Evolutionary conservation across 805 yeast genomes (phyloP).

Genomic region (Ogataea chonburiensis): DNA sequence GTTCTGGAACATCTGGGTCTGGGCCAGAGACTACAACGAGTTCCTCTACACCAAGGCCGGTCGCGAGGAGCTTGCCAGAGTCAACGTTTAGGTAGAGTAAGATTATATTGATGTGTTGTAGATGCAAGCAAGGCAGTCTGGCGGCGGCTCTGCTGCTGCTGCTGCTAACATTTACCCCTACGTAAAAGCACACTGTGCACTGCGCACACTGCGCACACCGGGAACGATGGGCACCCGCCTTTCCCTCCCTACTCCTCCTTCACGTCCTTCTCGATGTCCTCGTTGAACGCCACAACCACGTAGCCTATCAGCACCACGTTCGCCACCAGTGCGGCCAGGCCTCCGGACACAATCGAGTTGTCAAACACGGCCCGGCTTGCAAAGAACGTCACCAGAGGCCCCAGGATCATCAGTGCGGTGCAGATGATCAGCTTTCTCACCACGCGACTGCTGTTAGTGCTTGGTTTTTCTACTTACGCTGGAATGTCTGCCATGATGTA

Average conservation of each 20-base stretch:
- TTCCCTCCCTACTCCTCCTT: conserved; percentile 27
- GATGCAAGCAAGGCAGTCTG: no score
- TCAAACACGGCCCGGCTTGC: conserved; percentile 29
- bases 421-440: conserved; percentile 66
- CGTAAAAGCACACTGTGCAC: no score
- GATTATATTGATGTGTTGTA: no score
- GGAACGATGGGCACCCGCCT: no score
- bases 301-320: conserved; percentile 73
- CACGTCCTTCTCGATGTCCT: conserved; percentile 43
- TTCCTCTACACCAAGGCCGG: conserved; percentile 97
- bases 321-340: conserved; percentile 75
- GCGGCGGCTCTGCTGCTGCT: no score
- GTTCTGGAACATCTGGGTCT: conserved; percentile 84
- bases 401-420: conserved; percentile 72
- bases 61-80: conserved; percentile 85
- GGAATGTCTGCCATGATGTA: conserved; percentile 37
- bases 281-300: conserved; percentile 71
- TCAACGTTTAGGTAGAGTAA: conserved; percentile 35
- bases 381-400: conserved; percentile 67
- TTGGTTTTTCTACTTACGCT: conserved; percentile 28
- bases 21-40: conserved; percentile 87
- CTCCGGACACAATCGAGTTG: conserved; percentile 71
- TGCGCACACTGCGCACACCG: no score
- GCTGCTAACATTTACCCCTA: no score
- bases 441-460: conserved; percentile 45